A percentile compares a stretch with the other conserved stretches of the same genome.
Evolutionary conservation across 768 basidiomycete genomes (phyloP).

Genomic region (Omphalotus guepiniiformis): DNA sequence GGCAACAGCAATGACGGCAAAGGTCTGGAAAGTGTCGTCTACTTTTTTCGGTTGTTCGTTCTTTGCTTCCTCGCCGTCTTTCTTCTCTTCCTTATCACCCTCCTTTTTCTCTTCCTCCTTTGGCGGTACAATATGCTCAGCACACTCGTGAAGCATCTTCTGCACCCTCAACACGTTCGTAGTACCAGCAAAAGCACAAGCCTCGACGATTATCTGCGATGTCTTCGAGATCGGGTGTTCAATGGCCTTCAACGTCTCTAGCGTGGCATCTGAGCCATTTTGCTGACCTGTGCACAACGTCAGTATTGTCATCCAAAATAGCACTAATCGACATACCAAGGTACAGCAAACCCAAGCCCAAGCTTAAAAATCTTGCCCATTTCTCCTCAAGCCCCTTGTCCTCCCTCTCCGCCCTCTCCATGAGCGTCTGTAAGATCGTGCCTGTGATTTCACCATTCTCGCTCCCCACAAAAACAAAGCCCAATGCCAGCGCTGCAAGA

Average conservation of each 20-base stretch:
- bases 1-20: slow-evolving; percentile 91
- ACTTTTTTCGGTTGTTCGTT: slow-evolving; percentile 16
- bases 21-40: slow-evolving; percentile 84
- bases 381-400: slow-evolving; percentile 82
- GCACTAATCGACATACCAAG: slow-evolving; percentile 68
- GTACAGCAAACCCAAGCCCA: slow-evolving; percentile 88
- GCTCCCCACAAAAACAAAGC: slow-evolving; percentile 94
- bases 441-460: slow-evolving; percentile 90
- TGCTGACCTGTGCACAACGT: slow-evolving; percentile 61
- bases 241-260: slow-evolving; percentile 90
- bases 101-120: slow-evolving; percentile 54
- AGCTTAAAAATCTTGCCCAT: slow-evolving; percentile 87
- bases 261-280: slow-evolving; percentile 89
- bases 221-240: slow-evolving; percentile 90
- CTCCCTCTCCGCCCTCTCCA: slow-evolving; percentile 67
- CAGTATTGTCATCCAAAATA: background rate
- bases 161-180: slow-evolving; percentile 95
- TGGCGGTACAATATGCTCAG: slow-evolving; percentile 68
- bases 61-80: slow-evolving; percentile 36
- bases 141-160: slow-evolving; percentile 87
- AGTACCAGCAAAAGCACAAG: slow-evolving; percentile 91
- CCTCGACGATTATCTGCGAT: slow-evolving; percentile 88
- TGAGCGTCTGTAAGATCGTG: slow-evolving; percentile 85
- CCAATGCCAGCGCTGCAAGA: slow-evolving; percentile 82
- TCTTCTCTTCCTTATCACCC: slow-evolving; percentile 38